These are phyloP conservation scores for Cytidiella melzeri DNA, from an alignment of 768 basidiomycete genomes.

Conservation along the genomic window DNA sequence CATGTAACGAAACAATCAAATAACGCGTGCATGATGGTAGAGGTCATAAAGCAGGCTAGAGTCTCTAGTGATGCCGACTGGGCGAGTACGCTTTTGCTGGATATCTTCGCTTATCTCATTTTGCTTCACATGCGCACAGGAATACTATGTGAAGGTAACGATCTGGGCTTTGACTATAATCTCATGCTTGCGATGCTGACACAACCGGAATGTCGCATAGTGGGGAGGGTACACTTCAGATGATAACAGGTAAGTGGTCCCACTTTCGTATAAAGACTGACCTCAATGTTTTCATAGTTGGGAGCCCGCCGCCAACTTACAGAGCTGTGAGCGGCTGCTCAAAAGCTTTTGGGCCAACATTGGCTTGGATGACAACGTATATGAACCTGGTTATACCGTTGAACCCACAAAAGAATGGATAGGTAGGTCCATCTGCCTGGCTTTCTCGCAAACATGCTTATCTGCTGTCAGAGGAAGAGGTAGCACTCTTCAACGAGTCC, in stretches of 20 bases:
- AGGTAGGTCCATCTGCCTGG: conserved; percentile 29
- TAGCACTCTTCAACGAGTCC: conserved; percentile 29
- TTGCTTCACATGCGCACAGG: conserved; percentile 33
- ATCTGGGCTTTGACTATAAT: too few relatives aligned
- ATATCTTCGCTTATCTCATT: not conserved
- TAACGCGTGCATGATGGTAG: conserved; percentile 24
- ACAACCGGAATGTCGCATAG: conserved; percentile 37
- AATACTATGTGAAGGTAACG: conserved; percentile 68
- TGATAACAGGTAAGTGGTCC: conserved; percentile 44
- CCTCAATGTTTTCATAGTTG: conserved; percentile 40
- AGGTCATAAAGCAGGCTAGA: conserved; percentile 56
- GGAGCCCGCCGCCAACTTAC: conserved; percentile 61
- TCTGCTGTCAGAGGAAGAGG: conserved; percentile 37
- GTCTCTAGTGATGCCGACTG: conserved; percentile 44
- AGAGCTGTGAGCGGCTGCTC: conserved; percentile 50
- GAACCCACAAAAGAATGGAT: conserved; percentile 52
- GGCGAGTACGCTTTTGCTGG: conserved; percentile 33
- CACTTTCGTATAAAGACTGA: not conserved
- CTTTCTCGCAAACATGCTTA: not conserved
- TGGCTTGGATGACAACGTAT: conserved; percentile 52
- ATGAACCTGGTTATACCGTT: conserved; percentile 38
- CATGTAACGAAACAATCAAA: not conserved
- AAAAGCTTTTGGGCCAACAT: conserved; percentile 52
- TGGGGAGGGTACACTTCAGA: conserved; percentile 61
- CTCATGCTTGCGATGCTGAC: not conserved